Conservation (phyloP, 202 grass and related monocot species). For the Dendrocalamus latiflorus region DNA sequence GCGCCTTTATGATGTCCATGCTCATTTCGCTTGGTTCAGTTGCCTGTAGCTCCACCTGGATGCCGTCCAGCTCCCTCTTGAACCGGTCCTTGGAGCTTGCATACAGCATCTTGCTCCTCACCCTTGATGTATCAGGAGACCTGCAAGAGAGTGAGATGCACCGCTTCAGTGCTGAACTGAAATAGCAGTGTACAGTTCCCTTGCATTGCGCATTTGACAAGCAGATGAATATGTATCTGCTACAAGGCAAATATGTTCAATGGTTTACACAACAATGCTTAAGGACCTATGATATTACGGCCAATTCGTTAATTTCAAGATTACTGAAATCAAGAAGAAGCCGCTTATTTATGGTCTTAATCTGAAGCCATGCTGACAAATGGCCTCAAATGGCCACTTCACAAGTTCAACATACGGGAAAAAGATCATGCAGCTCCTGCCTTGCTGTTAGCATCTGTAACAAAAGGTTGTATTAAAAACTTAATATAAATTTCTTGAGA, state of each 20-base stretch:
- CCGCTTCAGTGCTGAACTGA: constrained; percentile 3
- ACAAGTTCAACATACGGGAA: no score
- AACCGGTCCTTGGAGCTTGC: constrained; percentile 89
- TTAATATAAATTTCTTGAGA: no score
- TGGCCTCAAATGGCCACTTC: no score
- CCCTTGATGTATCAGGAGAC: constrained; percentile 63
- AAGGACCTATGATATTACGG: neutral
- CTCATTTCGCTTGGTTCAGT: constrained; percentile 91
- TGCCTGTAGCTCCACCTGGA: constrained; percentile 81
- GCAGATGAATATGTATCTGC: neutral
- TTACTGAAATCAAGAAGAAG: no score
- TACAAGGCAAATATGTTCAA: neutral
- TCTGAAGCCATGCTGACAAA: no score
- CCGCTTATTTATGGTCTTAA: no score
- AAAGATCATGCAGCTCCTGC: no score
- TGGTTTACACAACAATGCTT: neutral
- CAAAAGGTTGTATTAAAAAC: no score
- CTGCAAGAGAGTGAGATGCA: constrained; percentile 21
- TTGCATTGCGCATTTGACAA: neutral
- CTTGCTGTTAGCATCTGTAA: no score
- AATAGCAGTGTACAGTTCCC: neutral
- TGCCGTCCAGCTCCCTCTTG: constrained; percentile 76
- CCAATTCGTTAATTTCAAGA: neutral
- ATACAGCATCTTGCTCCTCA: constrained; percentile 91
- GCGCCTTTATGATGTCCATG: constrained; percentile 68